Conservation (phyloP, 129 eudicot species). For the sunflower (Helianthus annuus) region HanXRQr2.0-SUNRISE NC_035433.2:50360685-50361184, state of each 20-base stretch:
- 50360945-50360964: background rate
- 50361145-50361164: no score
- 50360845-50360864: conserved; percentile 30
- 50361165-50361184: no score
- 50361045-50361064: no score
- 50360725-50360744: conserved; percentile 32
- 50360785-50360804: conserved; percentile 6
- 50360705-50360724: conserved; percentile 41
- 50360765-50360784: conserved; percentile 17
- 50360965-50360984: background rate
- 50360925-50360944: conserved; percentile 16
- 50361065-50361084: no score
- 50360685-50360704: conserved; percentile 69
- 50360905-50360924: conserved; percentile 36
- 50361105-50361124: no score
- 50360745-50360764: conserved; percentile 24
- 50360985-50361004: background rate
- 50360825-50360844: conserved; percentile 19
- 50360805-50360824: conserved; percentile 25
- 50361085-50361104: no score
- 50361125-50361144: no score
- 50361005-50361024: no score
- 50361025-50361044: no score
- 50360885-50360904: conserved; percentile 24
- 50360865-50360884: conserved; percentile 11